A percentile compares a stretch with the other conserved stretches of the same genome.
These are phyloP conservation scores for Coemansia sp. DNA, from an alignment of 192 early-diverging fungal species.

Conservation along the genomic window DNA sequence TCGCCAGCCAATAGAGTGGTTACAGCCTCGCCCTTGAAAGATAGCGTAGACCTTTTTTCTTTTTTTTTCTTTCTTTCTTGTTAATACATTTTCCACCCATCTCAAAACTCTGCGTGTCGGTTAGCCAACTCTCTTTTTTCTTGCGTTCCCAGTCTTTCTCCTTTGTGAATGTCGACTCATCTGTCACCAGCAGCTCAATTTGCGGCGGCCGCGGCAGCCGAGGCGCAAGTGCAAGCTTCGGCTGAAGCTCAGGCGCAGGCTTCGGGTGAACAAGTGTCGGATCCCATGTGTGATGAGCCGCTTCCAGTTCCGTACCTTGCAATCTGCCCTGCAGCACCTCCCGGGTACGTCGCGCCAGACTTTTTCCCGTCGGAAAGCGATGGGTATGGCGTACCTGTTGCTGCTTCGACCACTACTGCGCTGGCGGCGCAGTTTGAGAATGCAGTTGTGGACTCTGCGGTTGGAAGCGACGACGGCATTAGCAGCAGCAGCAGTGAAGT, in stretches of 20 bases:
- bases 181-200: slow-evolving; percentile 47
- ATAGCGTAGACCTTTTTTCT: too few species aligned
- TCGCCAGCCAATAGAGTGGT: too few species aligned
- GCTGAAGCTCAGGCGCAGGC: neutral
- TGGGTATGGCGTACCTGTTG: neutral
- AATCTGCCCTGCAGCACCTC: neutral
- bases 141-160: too few species aligned
- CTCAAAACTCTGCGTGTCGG: slow-evolving; percentile 46
- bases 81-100: too few species aligned
- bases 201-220: slow-evolving; percentile 41
- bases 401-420: neutral
- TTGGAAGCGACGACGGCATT: slow-evolving; percentile 23
- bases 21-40: too few species aligned
- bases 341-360: neutral
- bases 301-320: neutral
- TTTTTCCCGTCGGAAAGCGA: neutral
- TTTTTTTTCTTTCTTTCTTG: neutral
- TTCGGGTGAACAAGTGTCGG: too few species aligned
- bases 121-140: slow-evolving; percentile 1
- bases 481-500: neutral
- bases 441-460: slow-evolving; percentile 31
- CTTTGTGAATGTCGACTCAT: slow-evolving; percentile 26
- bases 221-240: too few species aligned
- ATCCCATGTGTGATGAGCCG: neutral
- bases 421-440: slow-evolving; percentile 22